Base-by-base conservation (phyloP, 1,139 yeast species). In the Taphrina populina region DNA sequence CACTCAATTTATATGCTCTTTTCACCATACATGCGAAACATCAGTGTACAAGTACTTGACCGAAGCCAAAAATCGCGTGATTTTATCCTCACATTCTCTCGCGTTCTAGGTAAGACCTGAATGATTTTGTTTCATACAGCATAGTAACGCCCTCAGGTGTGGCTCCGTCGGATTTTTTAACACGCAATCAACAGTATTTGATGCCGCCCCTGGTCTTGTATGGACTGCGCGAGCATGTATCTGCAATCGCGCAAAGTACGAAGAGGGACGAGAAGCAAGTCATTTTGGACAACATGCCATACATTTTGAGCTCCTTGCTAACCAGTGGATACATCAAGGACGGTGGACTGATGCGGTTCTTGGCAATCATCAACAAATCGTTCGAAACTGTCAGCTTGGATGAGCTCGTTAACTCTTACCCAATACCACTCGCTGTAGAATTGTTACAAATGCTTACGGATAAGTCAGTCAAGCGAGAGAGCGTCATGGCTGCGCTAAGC, bases 171-270 rank as follows among this genome's bases (percentile, higher is more conserved):
- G 80, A 80, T 30, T 84, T 92, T 58, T 71, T 90, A 34, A 74
- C 75, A 39, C 75, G 92, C 58, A 87, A 95, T 1, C 80, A 80
- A 52, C 79, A 81, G 20, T 84, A 81, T 64, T 85, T 92, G 0
- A 77, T 90, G 0, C 97, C 98, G 0, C 76, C 82, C 62, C 73
- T 90, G 10, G 74, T 88, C 55, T 82, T 81, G 46, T 80, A 80
- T 55, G 81, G 82, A 64, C 77, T 82, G 60, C 73, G 74, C 52
- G 88, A 82, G 62, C 76, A 80, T 49, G 72, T 90, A 52, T 77
- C 80, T 40, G 83, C 79, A 59, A 76, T 83, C 43, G 79, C 84
- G 0, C 66, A 65, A 3, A 70, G 73, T 2, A 67, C 63, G 21
- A 51, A 58, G 29, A 59, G 61, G 26, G 60, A 63, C 3, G 55